Conservation (phyloP, 2,329 filamentous ascomycete species). For the Arthroderma sp. region DNA sequence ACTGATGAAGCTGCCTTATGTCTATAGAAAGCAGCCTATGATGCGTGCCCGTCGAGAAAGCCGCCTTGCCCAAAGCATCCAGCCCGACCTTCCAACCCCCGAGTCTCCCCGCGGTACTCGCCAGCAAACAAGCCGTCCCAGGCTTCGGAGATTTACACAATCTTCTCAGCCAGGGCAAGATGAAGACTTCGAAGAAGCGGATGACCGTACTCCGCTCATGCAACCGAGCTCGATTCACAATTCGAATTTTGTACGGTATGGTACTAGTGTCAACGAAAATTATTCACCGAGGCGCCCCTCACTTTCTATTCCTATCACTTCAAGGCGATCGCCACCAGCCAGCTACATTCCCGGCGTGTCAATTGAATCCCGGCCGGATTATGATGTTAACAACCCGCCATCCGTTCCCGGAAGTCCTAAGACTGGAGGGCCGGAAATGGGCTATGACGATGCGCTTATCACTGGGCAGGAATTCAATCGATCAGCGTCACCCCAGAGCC, state of each 20-base stretch:
- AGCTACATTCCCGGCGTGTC: slow-evolving; percentile 7
- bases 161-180: not conserved
- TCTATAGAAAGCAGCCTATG: slow-evolving; percentile 42
- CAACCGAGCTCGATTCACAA: slow-evolving; percentile 8
- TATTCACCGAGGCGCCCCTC: not conserved
- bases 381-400: slow-evolving; percentile 54
- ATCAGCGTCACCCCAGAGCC: slow-evolving; percentile 21
- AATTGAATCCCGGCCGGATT: slow-evolving; percentile 24
- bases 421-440: slow-evolving; percentile 35
- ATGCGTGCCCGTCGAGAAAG: slow-evolving; percentile 52
- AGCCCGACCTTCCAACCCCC: slow-evolving; percentile 15
- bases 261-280: slow-evolving; percentile 1
- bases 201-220: slow-evolving; percentile 13
- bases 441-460: slow-evolving; percentile 41
- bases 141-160: not conserved
- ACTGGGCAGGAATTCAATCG: slow-evolving; percentile 28
- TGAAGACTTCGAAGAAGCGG: slow-evolving; percentile 8
- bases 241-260: slow-evolving; percentile 9
- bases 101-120: not conserved
- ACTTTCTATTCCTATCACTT: not conserved
- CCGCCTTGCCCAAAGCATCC: slow-evolving; percentile 26
- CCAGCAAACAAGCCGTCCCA: not conserved
- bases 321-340: slow-evolving; percentile 4
- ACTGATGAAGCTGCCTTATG: not conserved
- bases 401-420: slow-evolving; percentile 48